phyloP scores from a whole-genome alignment of 139 green algal species.

The Volvox africanus region DNA sequence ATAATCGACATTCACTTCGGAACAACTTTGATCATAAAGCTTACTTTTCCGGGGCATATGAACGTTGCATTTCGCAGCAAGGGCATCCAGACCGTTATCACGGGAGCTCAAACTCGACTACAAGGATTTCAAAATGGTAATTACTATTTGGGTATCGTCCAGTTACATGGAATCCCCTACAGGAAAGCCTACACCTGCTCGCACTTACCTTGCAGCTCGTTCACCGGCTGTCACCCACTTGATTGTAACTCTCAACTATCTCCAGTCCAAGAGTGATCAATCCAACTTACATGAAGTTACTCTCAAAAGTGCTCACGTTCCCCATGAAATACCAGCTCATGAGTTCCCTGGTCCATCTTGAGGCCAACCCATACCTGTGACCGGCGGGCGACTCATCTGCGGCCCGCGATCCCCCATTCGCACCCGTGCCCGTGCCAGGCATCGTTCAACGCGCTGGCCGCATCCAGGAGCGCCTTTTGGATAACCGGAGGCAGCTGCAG shows the following conservation, averaged over 20 bases:
- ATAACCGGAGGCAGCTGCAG: constrained; percentile 45
- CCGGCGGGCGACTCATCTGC: not conserved
- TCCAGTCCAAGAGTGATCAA: no score
- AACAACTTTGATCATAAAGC: not conserved
- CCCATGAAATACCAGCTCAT: no score
- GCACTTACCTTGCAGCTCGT: not conserved
- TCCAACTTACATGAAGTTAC: no score
- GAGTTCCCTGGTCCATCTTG: no score
- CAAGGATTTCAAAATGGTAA: constrained; percentile 50
- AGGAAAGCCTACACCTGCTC: not conserved
- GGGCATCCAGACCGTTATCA: constrained; percentile 15
- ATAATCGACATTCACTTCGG: constrained; percentile 17
- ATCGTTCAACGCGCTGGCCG: not conserved
- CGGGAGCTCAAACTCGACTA: constrained; percentile 7
- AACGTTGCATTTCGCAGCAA: constrained; percentile 16
- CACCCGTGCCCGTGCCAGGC: not conserved
- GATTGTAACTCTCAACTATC: no score
- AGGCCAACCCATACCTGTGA: no score
- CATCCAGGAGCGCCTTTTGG: not conserved
- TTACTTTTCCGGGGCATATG: not conserved
- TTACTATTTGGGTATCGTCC: not conserved
- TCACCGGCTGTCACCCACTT: no score
- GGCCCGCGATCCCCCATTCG: not conserved
- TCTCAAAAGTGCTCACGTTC: no score
- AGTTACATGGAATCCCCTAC: not conserved